These are phyloP conservation scores for Capsicum baccatum DNA, from an alignment of 257 asterid species.

Conservation along the genomic window DNA sequence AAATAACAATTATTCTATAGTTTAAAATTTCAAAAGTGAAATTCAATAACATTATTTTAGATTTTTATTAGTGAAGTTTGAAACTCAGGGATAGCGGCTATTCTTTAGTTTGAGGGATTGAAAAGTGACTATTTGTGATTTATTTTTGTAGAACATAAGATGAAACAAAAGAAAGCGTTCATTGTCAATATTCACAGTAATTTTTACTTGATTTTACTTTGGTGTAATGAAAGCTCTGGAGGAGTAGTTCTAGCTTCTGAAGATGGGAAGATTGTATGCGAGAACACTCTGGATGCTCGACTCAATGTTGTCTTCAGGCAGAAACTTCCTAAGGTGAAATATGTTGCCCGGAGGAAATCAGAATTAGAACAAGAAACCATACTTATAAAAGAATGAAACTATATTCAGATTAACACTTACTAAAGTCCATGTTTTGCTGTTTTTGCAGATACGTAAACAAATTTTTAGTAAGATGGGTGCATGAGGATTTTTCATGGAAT, in stretches of 20 bases:
- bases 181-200: background rate
- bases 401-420: no score
- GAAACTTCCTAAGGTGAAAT: conserved; percentile 49
- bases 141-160: background rate
- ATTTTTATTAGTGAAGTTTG: background rate
- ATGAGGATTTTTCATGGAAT: conserved; percentile 20
- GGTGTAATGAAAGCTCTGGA: conserved; percentile 43
- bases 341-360: background rate
- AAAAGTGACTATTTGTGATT: background rate
- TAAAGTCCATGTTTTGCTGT: background rate
- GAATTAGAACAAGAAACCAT: background rate
- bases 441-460: conserved; percentile 47
- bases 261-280: conserved; percentile 56
- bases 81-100: background rate
- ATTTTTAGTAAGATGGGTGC: conserved; percentile 36
- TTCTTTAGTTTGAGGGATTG: background rate
- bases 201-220: background rate
- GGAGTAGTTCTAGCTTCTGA: conserved; percentile 60
- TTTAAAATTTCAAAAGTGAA: background rate
- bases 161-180: background rate
- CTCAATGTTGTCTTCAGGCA: conserved; percentile 48
- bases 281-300: conserved; percentile 56
- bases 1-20: background rate
- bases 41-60: background rate
- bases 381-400: background rate